Evolutionary conservation across 106 monocot species (phyloP), one percentile per base, ranked within the genome.

Genomic region (Apostasia ramifera): DNA sequence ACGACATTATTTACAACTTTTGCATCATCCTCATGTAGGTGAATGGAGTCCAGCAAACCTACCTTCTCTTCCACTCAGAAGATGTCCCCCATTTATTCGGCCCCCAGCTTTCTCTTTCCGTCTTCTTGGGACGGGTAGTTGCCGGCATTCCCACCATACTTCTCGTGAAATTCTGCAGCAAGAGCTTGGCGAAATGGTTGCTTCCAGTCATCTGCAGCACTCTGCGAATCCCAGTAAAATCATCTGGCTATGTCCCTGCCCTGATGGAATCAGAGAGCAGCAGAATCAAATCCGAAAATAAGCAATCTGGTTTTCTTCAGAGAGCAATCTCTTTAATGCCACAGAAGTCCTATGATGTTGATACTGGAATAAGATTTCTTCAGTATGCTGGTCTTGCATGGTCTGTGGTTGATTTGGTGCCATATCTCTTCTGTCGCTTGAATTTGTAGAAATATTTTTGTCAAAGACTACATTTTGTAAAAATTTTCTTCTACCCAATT

Each of bases 381-480:
- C 95, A 92, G 46, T 92, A 97, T 70, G 86, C 89, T 5, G 86
- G 92, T 13, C 86, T 97, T 8, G 95, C 79, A 44, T 92, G 95
- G 91, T 89, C 92, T 2, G 89, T 92, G 5, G 80, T 84, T 11
- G 88, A 97, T 55, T 62, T 97, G 66, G 92, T 81, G 14, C 95
- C 95, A 6, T 77, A 89, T 2, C 39, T 97, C 3, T 97, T 92
- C 71, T 67, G 59, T 57, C 82, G 70, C 59, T 63, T 94, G 3
- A 76, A 68, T 14, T 63, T 94, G 79, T 86, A 85, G 71, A 11
- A 6, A 48, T 49, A 7, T 1, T 8, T 48, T 2, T 1, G 47
- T 1, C 1, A 50, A 50, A 4, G 6, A 50, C n/a, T 6, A 1
- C 1, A 26, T 12, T 62, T 62, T 62, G 44, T 44, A 65, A 48